A percentile compares a stretch with the other conserved stretches of the same genome.
These are phyloP conservation scores for Galerina marginata DNA, from an alignment of 768 basidiomycete genomes.

Conservation along the genomic window DNA sequence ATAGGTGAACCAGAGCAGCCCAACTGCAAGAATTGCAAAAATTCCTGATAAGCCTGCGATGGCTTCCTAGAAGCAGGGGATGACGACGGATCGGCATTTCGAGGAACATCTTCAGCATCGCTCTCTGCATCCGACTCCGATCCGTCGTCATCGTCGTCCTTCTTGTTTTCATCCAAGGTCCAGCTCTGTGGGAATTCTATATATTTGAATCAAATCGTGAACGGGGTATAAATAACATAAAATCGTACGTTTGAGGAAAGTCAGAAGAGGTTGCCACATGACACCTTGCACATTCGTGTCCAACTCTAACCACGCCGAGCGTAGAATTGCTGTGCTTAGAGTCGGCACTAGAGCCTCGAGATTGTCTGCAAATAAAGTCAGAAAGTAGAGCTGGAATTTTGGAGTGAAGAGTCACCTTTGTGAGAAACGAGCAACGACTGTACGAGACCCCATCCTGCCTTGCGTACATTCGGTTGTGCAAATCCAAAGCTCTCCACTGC, in stretches of 20 bases:
- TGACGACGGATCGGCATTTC: background rate
- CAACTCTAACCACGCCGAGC: conserved; percentile 72
- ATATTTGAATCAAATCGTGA: conserved; percentile 2
- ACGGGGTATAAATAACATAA: background rate
- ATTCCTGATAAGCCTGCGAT: conserved; percentile 67
- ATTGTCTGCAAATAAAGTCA: conserved; percentile 19
- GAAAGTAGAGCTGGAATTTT: background rate
- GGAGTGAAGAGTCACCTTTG: conserved; percentile 43
- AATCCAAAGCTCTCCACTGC: conserved; percentile 58
- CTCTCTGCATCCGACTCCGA: conserved; percentile 41
- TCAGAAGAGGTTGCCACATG: conserved; percentile 75
- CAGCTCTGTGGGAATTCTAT: conserved; percentile 72
- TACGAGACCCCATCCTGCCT: conserved; percentile 69
- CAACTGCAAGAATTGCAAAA: conserved; percentile 77
- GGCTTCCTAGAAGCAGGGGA: conserved; percentile 5
- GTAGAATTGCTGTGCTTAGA: conserved; percentile 62
- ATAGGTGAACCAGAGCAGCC: conserved; percentile 83
- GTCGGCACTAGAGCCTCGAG: conserved; percentile 42
- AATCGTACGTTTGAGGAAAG: conserved; percentile 71
- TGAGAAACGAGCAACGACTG: conserved; percentile 47
- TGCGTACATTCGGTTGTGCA: conserved; percentile 73
- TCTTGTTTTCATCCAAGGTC: conserved; percentile 45
- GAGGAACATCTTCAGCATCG: conserved; percentile 34
- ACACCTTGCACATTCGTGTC: conserved; percentile 68
- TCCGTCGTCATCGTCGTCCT: conserved; percentile 40